Percentiles rank a stretch among this genome's conserved stretches.
These are phyloP conservation scores for Baorangia bicolor DNA, from an alignment of 768 basidiomycete genomes.

Conservation along the genomic window DNA sequence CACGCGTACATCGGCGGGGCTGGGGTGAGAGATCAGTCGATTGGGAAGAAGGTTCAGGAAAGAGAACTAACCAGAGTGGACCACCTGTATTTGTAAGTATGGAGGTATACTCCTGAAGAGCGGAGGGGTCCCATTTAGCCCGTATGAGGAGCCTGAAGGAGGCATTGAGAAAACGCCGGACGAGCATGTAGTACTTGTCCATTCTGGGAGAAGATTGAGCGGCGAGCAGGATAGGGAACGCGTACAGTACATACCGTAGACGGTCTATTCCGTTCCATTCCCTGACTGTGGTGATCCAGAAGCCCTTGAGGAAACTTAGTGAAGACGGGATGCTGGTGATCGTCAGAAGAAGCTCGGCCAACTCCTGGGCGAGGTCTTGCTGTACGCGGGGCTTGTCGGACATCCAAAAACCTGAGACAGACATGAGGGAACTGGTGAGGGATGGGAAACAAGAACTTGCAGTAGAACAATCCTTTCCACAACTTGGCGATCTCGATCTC, in stretches of 20 bases:
- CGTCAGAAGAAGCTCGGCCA: conserved; percentile 77
- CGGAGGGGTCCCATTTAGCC: conserved; percentile 59
- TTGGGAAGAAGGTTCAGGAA: neutral
- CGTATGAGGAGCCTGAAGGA: conserved; percentile 79
- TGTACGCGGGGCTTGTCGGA: conserved; percentile 98
- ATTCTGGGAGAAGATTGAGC: conserved; percentile 50
- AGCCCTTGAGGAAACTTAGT: conserved; percentile 78
- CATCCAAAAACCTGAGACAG: conserved; percentile 91
- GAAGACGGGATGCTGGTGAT: conserved; percentile 60
- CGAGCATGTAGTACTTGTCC: conserved; percentile 97
- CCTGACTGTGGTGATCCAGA: conserved; percentile 86
- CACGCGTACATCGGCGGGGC: conserved; percentile 68
- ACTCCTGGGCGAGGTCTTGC: conserved; percentile 82
- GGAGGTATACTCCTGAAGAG: conserved; percentile 60
- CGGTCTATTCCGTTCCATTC: conserved; percentile 96
- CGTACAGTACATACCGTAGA: conserved; percentile 57
- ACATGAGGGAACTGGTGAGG: neutral
- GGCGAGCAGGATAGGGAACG: neutral
- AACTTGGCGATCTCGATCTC: conserved; percentile 84
- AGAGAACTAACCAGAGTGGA: conserved; percentile 68
- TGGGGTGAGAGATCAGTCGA: conserved; percentile 30
- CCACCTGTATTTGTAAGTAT: conserved; percentile 71
- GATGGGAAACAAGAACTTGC: conserved; percentile 41
- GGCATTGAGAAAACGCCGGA: conserved; percentile 84
- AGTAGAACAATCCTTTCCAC: conserved; percentile 99